A percentile compares a stretch with the other conserved stretches of the same genome.
Evolutionary conservation across 257 asterid genomes (phyloP).

Genomic region (Scutellaria galericulata): DNA sequence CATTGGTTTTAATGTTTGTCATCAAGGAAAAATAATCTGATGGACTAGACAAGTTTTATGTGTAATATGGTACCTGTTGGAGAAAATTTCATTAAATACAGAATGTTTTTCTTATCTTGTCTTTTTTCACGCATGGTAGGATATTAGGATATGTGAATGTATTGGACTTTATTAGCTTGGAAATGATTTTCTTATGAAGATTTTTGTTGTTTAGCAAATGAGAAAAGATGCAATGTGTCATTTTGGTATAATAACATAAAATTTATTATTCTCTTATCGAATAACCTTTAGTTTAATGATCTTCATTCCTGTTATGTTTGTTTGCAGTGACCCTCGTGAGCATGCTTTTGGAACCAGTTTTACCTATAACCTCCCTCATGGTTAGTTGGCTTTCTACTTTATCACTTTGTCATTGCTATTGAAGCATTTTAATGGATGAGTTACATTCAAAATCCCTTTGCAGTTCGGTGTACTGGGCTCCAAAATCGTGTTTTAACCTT

Average conservation of each 20-base stretch:
- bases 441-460: background rate
- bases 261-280: background rate
- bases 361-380: conserved; percentile 56
- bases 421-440: background rate
- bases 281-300: background rate
- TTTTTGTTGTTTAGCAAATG: background rate
- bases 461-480: background rate
- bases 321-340: conserved; percentile 55
- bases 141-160: background rate
- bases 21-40: too few relatives aligned
- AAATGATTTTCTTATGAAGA: background rate
- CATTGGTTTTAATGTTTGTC: too few relatives aligned
- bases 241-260: background rate
- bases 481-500: background rate
- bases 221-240: background rate
- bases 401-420: background rate
- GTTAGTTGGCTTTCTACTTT: conserved; percentile 48
- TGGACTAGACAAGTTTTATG: too few relatives aligned
- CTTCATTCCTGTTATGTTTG: conserved; percentile 24
- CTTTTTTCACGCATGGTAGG: background rate
- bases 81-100: too few relatives aligned
- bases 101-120: too few relatives aligned
- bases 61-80: too few relatives aligned
- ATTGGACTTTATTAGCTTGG: conserved; percentile 11
- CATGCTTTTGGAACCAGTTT: conserved; percentile 62